Percentiles rank a stretch among this genome's conserved stretches.
Evolutionary conservation across 805 yeast species (phyloP).

Genomic region (Suhomyces faveliae): DNA sequence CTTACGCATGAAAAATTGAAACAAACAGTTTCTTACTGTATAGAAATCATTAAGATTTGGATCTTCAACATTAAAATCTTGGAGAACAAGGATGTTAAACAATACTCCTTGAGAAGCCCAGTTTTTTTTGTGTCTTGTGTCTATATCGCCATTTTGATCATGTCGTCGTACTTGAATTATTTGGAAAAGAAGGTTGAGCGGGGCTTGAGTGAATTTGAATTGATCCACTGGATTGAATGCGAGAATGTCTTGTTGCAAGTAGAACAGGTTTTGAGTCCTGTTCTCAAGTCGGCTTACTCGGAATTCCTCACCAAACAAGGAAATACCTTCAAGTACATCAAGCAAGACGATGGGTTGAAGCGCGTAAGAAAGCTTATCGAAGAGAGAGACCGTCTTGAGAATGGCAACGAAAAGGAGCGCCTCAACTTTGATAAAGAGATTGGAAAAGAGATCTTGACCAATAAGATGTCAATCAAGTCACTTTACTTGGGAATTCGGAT

Average conservation of each 20-base stretch:
- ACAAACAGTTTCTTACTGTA: constrained; percentile 28
- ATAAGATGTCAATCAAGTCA: constrained; percentile 55
- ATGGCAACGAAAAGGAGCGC: constrained; percentile 37
- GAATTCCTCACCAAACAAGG: constrained; percentile 59
- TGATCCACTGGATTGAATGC: constrained; percentile 54
- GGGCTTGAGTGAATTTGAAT: constrained; percentile 17
- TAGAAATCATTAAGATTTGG: constrained; percentile 66
- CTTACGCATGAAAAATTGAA: constrained; percentile 50
- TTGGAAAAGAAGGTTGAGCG: constrained; percentile 42
- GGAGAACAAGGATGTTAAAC: constrained; percentile 48
- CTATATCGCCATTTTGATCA: constrained; percentile 58
- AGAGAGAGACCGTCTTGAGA: constrained; percentile 24
- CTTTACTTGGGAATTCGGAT: constrained; percentile 72
- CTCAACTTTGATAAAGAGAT: constrained; percentile 41
- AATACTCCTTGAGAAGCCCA: constrained; percentile 70
- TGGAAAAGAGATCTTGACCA: constrained; percentile 41
- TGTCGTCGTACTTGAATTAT: constrained; percentile 59
- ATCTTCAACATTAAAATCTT: constrained; percentile 60
- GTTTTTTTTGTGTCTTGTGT: constrained; percentile 72
- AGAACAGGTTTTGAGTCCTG: constrained; percentile 55
- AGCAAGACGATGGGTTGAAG: constrained; percentile 9
- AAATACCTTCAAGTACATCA: constrained; percentile 49
- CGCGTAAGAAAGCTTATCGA: constrained; percentile 10
- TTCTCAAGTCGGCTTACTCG: constrained; percentile 52
- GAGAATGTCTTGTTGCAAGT: constrained; percentile 59